These are phyloP conservation scores for Striga hermonthica DNA, from an alignment of 305 asterid genomes.

Conservation along the genomic window DNA sequence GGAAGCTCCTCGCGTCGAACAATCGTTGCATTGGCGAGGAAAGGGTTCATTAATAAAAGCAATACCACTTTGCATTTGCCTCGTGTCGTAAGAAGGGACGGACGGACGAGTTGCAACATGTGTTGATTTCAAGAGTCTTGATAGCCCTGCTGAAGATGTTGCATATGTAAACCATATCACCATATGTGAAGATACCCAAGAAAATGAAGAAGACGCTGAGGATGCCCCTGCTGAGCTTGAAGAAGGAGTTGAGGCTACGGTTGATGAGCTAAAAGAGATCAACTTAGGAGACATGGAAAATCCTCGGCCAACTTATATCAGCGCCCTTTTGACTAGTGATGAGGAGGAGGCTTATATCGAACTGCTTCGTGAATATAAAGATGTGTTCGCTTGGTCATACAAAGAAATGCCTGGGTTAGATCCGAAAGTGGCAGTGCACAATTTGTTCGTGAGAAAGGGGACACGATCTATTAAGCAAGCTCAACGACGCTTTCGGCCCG, in stretches of 20 bases:
- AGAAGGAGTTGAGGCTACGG: background rate
- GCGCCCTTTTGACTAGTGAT: background rate
- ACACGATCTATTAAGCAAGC: background rate
- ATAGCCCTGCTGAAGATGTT: background rate
- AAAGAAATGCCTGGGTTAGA: constrained; percentile 1
- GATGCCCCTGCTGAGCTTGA: background rate
- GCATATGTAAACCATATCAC: background rate
- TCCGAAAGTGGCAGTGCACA: too few species aligned
- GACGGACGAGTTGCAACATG: background rate
- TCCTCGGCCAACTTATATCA: background rate
- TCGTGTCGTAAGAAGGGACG: background rate
- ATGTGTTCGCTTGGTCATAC: background rate
- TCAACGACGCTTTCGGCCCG: background rate
- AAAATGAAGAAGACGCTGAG: background rate
- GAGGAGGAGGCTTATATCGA: background rate
- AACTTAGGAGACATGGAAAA: background rate
- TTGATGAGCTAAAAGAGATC: background rate
- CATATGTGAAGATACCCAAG: background rate
- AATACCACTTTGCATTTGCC: too few species aligned
- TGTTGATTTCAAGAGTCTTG: background rate
- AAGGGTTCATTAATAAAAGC: background rate
- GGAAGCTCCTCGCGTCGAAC: background rate
- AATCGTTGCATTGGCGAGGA: background rate
- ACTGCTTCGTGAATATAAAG: background rate
- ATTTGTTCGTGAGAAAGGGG: too few species aligned